A percentile compares a stretch with the other conserved stretches of the same genome.
phyloP scores from a whole-genome alignment of 345 rosid species.

The Anastatica hierochuntica region DNA sequence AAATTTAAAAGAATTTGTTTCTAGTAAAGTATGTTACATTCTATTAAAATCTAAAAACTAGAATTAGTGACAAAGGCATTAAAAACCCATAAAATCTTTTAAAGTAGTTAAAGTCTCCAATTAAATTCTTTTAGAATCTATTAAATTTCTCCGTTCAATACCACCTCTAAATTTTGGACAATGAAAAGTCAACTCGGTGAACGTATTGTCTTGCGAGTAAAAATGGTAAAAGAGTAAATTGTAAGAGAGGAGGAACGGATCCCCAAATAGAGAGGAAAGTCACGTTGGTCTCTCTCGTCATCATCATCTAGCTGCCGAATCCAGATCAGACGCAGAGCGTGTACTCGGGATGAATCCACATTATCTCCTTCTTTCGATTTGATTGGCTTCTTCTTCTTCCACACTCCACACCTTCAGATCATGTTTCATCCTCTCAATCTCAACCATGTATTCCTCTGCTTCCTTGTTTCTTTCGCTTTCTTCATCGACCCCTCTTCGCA shows the following conservation, averaged over 20 bases:
- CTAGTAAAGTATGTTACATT: too few species aligned
- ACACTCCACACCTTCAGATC: neutral
- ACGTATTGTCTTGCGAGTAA: neutral
- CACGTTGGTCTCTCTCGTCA: neutral
- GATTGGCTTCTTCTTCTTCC: conserved; percentile 15
- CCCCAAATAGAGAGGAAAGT: neutral
- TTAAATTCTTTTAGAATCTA: too few species aligned
- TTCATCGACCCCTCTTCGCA: conserved; percentile 33
- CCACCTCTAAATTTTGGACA: too few species aligned
- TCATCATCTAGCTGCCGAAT: neutral
- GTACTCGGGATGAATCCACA: neutral
- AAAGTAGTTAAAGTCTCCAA: too few species aligned
- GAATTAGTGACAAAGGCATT: too few species aligned
- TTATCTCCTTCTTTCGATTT: neutral
- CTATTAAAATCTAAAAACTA: too few species aligned
- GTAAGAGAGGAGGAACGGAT: neutral
- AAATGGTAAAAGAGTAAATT: neutral
- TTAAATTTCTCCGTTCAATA: too few species aligned
- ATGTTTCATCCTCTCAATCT: conserved; percentile 3
- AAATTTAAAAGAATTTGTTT: too few species aligned
- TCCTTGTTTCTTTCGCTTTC: conserved; percentile 32
- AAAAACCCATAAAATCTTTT: too few species aligned
- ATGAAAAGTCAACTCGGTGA: neutral
- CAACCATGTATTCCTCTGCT: conserved; percentile 27
- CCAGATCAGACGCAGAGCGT: conserved; percentile 4